Evolutionary conservation across 2,329 filamentous ascomycete genomes (phyloP).

Genomic region (Malbranchea zuffiana): DNA sequence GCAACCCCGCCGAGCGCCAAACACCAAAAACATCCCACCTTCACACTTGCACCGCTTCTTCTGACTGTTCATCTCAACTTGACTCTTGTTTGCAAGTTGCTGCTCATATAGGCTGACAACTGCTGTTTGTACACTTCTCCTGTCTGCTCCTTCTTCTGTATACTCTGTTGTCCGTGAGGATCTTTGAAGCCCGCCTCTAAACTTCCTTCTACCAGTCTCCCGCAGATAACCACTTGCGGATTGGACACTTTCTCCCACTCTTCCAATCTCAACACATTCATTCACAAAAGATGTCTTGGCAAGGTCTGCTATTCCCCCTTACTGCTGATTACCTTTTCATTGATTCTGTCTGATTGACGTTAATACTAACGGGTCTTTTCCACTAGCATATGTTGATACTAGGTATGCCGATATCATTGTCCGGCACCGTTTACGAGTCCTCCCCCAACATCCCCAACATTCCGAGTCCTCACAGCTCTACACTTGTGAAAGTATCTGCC

Average conservation of each 20-base stretch:
- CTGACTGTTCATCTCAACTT: background rate
- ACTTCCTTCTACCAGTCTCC: background rate
- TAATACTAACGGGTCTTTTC: constrained; percentile 1
- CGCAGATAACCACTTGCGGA: background rate
- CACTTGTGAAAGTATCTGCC: background rate
- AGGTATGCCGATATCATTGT: constrained; percentile 37
- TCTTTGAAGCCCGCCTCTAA: background rate
- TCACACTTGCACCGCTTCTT: background rate
- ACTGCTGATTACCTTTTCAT: constrained; percentile 3
- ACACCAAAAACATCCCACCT: constrained; percentile 7
- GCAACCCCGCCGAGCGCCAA: background rate
- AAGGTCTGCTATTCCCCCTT: constrained; percentile 44
- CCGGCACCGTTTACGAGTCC: constrained; percentile 2
- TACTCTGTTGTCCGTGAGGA: background rate
- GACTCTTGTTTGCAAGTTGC: background rate
- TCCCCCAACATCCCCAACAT: background rate
- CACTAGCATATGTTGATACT: constrained; percentile 49
- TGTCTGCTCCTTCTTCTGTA: background rate
- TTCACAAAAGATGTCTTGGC: constrained; percentile 29
- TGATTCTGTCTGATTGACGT: constrained; percentile 7
- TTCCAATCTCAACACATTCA: background rate
- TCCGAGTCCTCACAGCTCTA: background rate
- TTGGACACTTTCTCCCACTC: background rate
- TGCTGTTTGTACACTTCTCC: background rate
- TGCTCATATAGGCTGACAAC: background rate